Evolutionary conservation across 106 monocot species (phyloP).

Genomic region (Hemerocallis citrina): DNA sequence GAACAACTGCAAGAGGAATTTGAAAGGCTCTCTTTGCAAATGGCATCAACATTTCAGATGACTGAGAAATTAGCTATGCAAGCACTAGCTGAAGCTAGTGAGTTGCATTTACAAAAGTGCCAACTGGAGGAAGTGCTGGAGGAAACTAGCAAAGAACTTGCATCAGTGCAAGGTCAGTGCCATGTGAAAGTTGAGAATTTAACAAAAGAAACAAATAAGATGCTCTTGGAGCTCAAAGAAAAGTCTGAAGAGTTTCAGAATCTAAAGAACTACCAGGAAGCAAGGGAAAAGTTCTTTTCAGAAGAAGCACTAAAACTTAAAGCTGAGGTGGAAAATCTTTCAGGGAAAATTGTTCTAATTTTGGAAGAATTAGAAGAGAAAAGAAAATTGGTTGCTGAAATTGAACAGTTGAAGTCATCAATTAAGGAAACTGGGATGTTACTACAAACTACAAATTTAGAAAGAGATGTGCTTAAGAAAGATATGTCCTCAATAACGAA

Average conservation of each 20-base stretch:
- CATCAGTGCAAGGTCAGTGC: constrained; percentile 27
- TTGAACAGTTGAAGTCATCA: constrained; percentile 23
- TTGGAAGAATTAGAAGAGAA: constrained; percentile 28
- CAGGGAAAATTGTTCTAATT: constrained; percentile 30
- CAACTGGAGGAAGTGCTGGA: constrained; percentile 53
- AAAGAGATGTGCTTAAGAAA: constrained; percentile 31
- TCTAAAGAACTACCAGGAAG: constrained; percentile 35
- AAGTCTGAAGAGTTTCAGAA: constrained; percentile 45
- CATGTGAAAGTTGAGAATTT: constrained; percentile 46
- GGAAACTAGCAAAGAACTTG: constrained; percentile 43
- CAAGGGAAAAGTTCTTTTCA: constrained; percentile 22
- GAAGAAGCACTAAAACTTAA: constrained; percentile 41
- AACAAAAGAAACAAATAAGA: constrained; percentile 50
- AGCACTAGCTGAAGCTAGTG: constrained; percentile 53
- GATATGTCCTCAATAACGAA: constrained; percentile 29
- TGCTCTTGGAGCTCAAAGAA: constrained; percentile 36
- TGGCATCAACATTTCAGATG: constrained; percentile 54
- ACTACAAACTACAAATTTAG: constrained; percentile 19
- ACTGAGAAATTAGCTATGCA: constrained; percentile 67
- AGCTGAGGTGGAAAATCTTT: constrained; percentile 34
- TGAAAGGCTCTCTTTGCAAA: constrained; percentile 47
- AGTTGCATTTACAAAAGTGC: constrained; percentile 50
- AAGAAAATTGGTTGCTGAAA: constrained; percentile 15
- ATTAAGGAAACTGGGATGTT: constrained; percentile 25
- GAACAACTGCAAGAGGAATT: constrained; percentile 74